Conservation (phyloP, 768 basidiomycete genomes). For the Hydnum rufescens region DNA sequence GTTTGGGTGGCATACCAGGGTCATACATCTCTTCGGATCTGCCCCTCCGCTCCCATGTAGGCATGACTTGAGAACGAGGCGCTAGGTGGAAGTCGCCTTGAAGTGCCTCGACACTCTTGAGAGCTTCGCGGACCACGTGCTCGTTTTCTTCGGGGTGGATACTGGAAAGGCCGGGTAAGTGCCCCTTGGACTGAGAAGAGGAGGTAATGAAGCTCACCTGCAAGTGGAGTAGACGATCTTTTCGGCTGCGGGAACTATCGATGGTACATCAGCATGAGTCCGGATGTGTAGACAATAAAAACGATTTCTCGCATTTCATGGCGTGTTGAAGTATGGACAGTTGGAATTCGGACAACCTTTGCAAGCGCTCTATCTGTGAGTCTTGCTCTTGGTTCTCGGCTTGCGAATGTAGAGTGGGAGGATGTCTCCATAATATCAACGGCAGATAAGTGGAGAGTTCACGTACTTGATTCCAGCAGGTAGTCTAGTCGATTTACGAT, state of each 20-base stretch:
- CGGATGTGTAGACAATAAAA: slow-evolving; percentile 8
- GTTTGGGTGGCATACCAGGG: slow-evolving; percentile 21
- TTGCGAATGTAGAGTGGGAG: slow-evolving; percentile 6
- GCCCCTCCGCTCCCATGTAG: slow-evolving; percentile 70
- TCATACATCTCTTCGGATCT: slow-evolving; percentile 38
- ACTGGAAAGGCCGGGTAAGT: slow-evolving; percentile 32
- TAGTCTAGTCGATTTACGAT: slow-evolving; percentile 81
- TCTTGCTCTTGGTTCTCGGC: slow-evolving; percentile 30
- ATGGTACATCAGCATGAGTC: background rate
- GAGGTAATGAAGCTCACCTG: background rate
- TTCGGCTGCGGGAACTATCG: slow-evolving; percentile 48
- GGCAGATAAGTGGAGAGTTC: background rate
- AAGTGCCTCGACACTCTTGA: slow-evolving; percentile 50
- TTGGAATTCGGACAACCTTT: slow-evolving; percentile 76
- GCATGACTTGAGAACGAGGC: slow-evolving; percentile 42
- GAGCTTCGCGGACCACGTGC: slow-evolving; percentile 57
- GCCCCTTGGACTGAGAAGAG: background rate
- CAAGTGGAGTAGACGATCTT: slow-evolving; percentile 88
- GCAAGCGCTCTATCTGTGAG: slow-evolving; percentile 42
- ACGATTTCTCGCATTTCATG: slow-evolving; percentile 55
- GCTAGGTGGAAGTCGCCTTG: slow-evolving; percentile 48
- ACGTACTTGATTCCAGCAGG: slow-evolving; percentile 48
- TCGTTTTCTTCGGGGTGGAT: slow-evolving; percentile 85
- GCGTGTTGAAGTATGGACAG: slow-evolving; percentile 83
- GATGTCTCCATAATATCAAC: too few relatives aligned